Evolutionary conservation across 2,329 filamentous ascomycete genomes (phyloP).

Genomic region (Coniella vitis): DNA sequence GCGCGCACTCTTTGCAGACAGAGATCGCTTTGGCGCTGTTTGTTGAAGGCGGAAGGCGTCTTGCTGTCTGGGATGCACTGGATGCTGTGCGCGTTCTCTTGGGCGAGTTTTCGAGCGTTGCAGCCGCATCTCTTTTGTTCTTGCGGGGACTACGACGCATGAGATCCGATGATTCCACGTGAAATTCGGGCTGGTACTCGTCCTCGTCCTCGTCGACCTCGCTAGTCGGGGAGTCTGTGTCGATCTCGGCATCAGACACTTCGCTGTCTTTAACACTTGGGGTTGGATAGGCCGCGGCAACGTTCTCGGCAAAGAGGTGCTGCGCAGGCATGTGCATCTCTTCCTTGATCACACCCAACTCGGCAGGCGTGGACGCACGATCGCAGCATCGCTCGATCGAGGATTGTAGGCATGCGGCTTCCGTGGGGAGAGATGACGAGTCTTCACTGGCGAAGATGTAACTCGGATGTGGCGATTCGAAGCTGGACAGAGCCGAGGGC

Average conservation of each 20-base stretch:
- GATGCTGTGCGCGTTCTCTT: constrained; percentile 13
- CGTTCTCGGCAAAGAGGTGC: background rate
- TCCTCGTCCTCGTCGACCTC: constrained; percentile 6
- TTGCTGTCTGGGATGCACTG: constrained; percentile 1
- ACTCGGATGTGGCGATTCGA: constrained; percentile 20
- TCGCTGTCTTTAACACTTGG: constrained; percentile 14
- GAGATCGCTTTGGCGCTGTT: constrained; percentile 16
- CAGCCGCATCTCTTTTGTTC: constrained; percentile 20
- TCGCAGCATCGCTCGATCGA: constrained; percentile 15
- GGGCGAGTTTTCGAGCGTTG: constrained; percentile 1
- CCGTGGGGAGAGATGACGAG: constrained; percentile 19
- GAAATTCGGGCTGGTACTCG: constrained; percentile 8
- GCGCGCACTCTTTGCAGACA: constrained; percentile 30
- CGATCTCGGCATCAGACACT: constrained; percentile 6
- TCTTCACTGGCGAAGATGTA: constrained; percentile 28
- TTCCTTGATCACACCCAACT: constrained; percentile 10
- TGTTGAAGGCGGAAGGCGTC: constrained; percentile 6
- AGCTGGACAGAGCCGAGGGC: constrained; percentile 20
- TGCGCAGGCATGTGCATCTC: constrained; percentile 7
- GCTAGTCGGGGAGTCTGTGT: constrained; percentile 2
- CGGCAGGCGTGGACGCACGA: constrained; percentile 23
- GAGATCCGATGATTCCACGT: background rate
- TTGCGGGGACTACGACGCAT: constrained; percentile 13
- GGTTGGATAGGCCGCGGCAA: constrained; percentile 7
- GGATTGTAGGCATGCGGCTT: constrained; percentile 16